Base-by-base conservation (phyloP, 208 protist genomes). In the Balamuthia mandrillaris region DNA sequence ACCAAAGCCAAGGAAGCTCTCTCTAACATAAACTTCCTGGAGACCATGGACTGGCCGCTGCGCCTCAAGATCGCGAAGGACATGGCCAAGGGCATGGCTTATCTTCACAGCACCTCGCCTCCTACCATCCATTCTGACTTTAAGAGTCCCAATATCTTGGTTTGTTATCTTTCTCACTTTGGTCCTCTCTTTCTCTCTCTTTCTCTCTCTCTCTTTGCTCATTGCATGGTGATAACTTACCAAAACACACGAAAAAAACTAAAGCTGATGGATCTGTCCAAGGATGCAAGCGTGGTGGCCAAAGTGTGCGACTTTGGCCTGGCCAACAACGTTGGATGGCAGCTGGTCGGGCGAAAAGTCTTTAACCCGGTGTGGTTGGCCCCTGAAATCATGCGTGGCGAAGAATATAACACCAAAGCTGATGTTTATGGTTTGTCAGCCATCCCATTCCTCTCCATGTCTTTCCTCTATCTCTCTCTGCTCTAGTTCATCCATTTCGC, bases 321-420 rank as follows among this genome's bases (percentile, higher is more conserved):
- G n/a, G n/a, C n/a, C n/a, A n/a, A n/a, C n/a, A 10, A 10, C 3
- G 24, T 63, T 6, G 18, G 21, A 10, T 37, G 60, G 37, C 18
- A 7, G 0, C 9, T 2, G 60, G 18, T 5, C n/a, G n/a, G n/a
- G n/a, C n/a, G n/a, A n/a, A n/a, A 10, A 18, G 10, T n/a, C 39
- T 49, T 68, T 16, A 82, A 75, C 37, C 84, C 88, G 51, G 87
- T 87, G 52, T 90, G 87, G 87, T 29, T 90, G 27, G 87, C 87
- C 21, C 87, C 87, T 21, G 87, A 90, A 44, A 84, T 87, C 3
- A 90, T 90, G 5, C 58, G 33, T 3, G 85, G 85, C 29, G 78
- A 90, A 21, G 35, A 77, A n/a, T 90, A 86, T 27, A n/a, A n/a
- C n/a, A n/a, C n/a, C n/a, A n/a, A n/a, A n/a, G n/a, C n/a, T n/a